A percentile compares a stretch with the other conserved stretches of the same genome.
These are phyloP conservation scores for Ricinus communis DNA, from an alignment of 345 rosid genomes.

Conservation along the genomic window DNA sequence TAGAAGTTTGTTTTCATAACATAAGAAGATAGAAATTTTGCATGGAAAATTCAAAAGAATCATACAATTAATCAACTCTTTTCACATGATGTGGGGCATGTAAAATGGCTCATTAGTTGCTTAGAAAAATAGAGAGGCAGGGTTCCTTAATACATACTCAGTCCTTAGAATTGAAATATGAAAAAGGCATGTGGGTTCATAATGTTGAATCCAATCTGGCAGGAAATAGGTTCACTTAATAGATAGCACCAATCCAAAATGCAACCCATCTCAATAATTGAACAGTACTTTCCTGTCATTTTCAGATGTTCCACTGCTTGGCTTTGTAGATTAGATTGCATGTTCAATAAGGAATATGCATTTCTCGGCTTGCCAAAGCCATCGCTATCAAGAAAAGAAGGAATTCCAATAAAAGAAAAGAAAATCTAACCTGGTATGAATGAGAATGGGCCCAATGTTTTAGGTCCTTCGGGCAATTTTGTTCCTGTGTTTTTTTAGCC, in stretches of 20 bases:
- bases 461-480: neutral
- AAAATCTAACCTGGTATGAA: neutral
- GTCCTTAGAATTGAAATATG: constrained; percentile 4
- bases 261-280: neutral
- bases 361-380: neutral
- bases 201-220: constrained; percentile 6
- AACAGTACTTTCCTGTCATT: neutral
- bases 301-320: neutral
- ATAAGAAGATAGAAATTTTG: neutral
- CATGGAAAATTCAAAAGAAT: neutral
- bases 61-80: neutral
- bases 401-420: neutral
- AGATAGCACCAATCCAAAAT: neutral
- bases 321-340: neutral
- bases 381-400: neutral
- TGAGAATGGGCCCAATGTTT: neutral
- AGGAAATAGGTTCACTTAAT: neutral
- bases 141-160: too few relatives aligned
- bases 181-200: neutral
- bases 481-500: neutral
- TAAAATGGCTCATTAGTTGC: neutral
- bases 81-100: neutral
- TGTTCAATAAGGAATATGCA: neutral
- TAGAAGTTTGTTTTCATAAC: too few relatives aligned
- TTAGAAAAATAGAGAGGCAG: too few relatives aligned